A percentile compares a stretch with the other conserved stretches of the same genome.
phyloP scores from a whole-genome alignment of 2,329 filamentous ascomycete genomes.

The Sclerotinia borealis region DNA sequence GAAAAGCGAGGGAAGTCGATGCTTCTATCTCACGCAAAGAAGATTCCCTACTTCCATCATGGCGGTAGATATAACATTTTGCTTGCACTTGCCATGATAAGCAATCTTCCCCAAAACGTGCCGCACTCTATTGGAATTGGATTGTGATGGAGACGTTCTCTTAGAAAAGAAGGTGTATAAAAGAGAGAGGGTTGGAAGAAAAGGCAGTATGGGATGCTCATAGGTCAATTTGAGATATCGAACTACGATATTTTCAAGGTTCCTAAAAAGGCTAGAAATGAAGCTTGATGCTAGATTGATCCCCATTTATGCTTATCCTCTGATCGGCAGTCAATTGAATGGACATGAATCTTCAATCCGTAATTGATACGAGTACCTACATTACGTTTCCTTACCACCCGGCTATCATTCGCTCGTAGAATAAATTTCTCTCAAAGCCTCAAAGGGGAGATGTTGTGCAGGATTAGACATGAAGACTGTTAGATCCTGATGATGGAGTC shows the following conservation, averaged over 20 bases:
- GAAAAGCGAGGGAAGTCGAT: constrained; percentile 1
- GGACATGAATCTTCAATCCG: background rate
- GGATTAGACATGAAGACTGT: background rate
- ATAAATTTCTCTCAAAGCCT: background rate
- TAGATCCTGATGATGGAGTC: too few species aligned
- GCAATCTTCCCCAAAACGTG: constrained; percentile 9
- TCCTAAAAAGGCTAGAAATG: background rate
- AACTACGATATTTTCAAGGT: constrained; percentile 2
- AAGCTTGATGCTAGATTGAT: background rate
- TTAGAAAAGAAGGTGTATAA: constrained; percentile 9
- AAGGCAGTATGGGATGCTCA: background rate
- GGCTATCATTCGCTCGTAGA: background rate
- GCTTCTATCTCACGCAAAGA: background rate
- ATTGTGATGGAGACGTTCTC: background rate
- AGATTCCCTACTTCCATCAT: background rate
- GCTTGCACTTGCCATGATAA: constrained; percentile 1
- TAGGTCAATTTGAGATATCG: constrained; percentile 9
- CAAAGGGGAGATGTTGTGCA: constrained; percentile 9
- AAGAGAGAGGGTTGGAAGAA: background rate
- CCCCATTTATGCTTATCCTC: background rate
- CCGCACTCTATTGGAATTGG: background rate
- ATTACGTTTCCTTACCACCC: background rate
- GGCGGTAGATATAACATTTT: constrained; percentile 6
- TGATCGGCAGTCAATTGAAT: constrained; percentile 10
- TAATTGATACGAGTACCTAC: background rate